Evolutionary conservation across 2,329 filamentous ascomycete genomes (phyloP).

Genomic region (Phoma sp.): DNA sequence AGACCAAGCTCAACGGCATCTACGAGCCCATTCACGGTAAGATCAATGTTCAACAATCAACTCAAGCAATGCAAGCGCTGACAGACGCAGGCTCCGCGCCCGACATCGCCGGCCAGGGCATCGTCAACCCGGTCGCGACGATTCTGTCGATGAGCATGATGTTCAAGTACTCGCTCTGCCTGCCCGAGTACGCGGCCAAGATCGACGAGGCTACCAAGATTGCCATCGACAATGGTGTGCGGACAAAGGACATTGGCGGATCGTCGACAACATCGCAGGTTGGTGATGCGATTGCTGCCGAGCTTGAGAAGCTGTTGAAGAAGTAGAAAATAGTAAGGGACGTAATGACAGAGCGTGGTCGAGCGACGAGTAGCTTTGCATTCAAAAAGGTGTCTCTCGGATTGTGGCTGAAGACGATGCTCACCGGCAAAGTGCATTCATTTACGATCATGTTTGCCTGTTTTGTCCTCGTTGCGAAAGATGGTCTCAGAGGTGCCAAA

Average conservation of each 20-base stretch:
- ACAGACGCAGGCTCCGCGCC: conserved; percentile 74
- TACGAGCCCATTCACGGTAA: conserved; percentile 97
- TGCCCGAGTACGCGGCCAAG: conserved; percentile 76
- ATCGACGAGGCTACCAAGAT: conserved; percentile 82
- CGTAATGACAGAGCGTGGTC: background rate
- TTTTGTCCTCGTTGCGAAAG: too few species aligned
- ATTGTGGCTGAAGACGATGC: too few species aligned
- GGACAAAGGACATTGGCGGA: conserved; percentile 87
- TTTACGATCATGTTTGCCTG: too few species aligned
- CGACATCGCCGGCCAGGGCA: conserved; percentile 88
- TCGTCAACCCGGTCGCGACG: conserved; percentile 91
- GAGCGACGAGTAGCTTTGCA: background rate
- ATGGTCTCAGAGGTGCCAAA: too few species aligned
- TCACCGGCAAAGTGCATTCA: too few species aligned
- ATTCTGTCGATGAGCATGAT: conserved; percentile 95
- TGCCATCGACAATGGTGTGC: conserved; percentile 78
- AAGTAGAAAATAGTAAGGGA: conserved; percentile 25
- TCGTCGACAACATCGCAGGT: conserved; percentile 74
- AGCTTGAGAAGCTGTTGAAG: conserved; percentile 72
- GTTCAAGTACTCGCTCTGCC: conserved; percentile 87
- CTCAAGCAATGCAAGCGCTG: conserved; percentile 10
- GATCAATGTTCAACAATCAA: conserved; percentile 21
- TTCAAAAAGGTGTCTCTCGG: background rate
- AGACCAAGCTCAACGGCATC: conserved; percentile 86
- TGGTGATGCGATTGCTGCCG: conserved; percentile 80